A percentile compares a stretch with the other conserved stretches of the same genome.
Conservation (phyloP, 1,284 basidiomycete genomes). For the Rhodotorula glutinis region DNA sequence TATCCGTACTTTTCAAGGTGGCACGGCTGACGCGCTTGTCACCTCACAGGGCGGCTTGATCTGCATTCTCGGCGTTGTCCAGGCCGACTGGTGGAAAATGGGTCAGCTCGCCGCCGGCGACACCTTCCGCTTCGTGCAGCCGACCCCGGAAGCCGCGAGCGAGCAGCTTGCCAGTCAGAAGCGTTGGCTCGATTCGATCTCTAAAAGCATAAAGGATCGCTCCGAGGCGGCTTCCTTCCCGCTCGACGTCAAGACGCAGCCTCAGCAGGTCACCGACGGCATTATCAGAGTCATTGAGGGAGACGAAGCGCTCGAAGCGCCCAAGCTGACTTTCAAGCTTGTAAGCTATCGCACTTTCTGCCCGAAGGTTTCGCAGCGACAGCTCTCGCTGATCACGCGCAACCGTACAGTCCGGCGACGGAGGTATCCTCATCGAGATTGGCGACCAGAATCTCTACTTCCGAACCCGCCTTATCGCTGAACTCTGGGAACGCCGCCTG, state of each 20-base stretch:
- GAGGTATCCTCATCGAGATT: constrained; percentile 60
- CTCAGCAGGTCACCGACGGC: background rate
- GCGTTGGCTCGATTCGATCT: constrained; percentile 42
- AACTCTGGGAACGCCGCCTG: constrained; percentile 57
- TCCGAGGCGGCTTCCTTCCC: constrained; percentile 3
- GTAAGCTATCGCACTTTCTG: background rate
- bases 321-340: constrained; percentile 10
- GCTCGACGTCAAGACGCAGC: background rate
- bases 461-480: constrained; percentile 55
- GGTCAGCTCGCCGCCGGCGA: constrained; percentile 61
- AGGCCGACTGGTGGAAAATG: constrained; percentile 58
- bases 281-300: constrained; percentile 15
- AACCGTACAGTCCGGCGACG: constrained; percentile 56
- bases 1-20: constrained; percentile 47
- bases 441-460: constrained; percentile 56
- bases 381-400: background rate
- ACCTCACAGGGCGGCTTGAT: constrained; percentile 7
- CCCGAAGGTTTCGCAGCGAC: background rate
- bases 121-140: constrained; percentile 53
- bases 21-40: background rate
- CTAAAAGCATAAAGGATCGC: constrained; percentile 37
- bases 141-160: constrained; percentile 53
- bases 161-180: constrained; percentile 43
- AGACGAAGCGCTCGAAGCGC: constrained; percentile 1
- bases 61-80: constrained; percentile 49